phyloP scores from a whole-genome alignment of 108 stramenopile genomes.

The Cylindrotheca closterium region DNA sequence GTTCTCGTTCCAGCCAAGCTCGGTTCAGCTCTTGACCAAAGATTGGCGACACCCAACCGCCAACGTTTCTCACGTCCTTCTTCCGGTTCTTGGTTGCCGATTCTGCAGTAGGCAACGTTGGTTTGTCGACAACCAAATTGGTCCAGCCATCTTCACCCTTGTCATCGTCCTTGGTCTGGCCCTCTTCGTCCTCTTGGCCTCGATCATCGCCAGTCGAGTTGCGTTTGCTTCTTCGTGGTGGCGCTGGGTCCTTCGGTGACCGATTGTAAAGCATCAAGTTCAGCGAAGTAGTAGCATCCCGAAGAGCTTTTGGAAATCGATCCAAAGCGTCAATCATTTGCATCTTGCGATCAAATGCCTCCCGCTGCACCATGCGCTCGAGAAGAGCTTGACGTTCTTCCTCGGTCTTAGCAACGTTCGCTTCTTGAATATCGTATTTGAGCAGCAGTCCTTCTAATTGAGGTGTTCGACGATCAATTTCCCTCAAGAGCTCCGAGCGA shows the following conservation, averaged over 20 bases:
- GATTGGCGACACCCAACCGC: conserved; percentile 47
- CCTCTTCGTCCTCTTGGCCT: neutral
- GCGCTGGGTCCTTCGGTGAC: conserved; percentile 35
- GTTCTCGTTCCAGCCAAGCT: conserved; percentile 40
- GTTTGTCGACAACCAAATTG: neutral
- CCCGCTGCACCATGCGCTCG: conserved; percentile 7
- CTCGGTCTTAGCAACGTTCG: conserved; percentile 1
- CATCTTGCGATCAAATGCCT: conserved; percentile 23
- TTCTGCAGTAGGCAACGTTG: neutral
- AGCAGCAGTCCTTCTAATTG: conserved; percentile 9
- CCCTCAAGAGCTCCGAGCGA: conserved; percentile 24
- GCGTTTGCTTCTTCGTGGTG: conserved; percentile 33
- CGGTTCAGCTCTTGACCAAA: conserved; percentile 39
- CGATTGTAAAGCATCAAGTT: conserved; percentile 25
- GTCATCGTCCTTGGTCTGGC: neutral
- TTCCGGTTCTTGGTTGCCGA: neutral
- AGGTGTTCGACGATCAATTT: conserved; percentile 32
- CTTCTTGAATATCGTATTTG: conserved; percentile 7
- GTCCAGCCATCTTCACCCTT: neutral
- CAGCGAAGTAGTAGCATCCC: conserved; percentile 9
- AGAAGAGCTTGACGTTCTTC: neutral
- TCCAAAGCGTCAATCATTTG: conserved; percentile 42
- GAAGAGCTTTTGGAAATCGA: conserved; percentile 39
- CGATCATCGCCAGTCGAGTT: neutral
- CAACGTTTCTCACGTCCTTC: conserved; percentile 31